Base-by-base conservation (phyloP, 164 flowering plant genomes). In the Berberis vulgaris region DNA sequence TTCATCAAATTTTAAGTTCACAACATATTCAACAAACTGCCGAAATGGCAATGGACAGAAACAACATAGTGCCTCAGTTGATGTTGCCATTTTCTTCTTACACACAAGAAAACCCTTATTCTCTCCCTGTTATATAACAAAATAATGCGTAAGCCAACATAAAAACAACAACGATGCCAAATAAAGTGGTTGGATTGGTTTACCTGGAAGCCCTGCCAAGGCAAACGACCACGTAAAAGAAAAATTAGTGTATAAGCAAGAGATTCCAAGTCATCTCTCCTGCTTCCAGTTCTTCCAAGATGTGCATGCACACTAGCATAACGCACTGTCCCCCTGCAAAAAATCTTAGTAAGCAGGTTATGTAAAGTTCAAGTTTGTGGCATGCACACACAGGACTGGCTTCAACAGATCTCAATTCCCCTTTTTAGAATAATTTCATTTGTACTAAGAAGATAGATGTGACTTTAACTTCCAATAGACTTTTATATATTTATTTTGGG, bases 121-220 rank as follows among this genome's bases (percentile, higher is more conserved):
- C 67, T 90, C 98, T 54, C 98, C 98, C 98, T 93, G 71, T 59
- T 40, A 54, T n/a, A 65, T 55, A 26, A 26, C 26, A 26, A 26
- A 26, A 26, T 26, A 26, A 26, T 26, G 26, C 26, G 45, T 46
- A 54, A 67, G 13, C n/a, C 43, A 69, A 2, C 45, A 11, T 39
- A 5, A 46, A 46, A 5, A 46, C 49, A 46, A 46, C 5, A 46
- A 5, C 49, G 49, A 46, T 8, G 8, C 49, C 8, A 46, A 46
- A 46, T 46, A 46, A 46, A 46, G 49, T 46, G 49, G 8, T 5
- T 5, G 6, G 64, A 67, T 39, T 45, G 56, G 11, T 54, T 45
- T 66, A 90, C 98, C 96, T 94, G 96, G 65, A 78, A 94, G 41
- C 98, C 98, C 80, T 94, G 98, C 98, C 98, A 93, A 54, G 98